Conservation (phyloP, 371 early-diverging fungal genomes). For the Zancudomyces culisetae region DNA sequence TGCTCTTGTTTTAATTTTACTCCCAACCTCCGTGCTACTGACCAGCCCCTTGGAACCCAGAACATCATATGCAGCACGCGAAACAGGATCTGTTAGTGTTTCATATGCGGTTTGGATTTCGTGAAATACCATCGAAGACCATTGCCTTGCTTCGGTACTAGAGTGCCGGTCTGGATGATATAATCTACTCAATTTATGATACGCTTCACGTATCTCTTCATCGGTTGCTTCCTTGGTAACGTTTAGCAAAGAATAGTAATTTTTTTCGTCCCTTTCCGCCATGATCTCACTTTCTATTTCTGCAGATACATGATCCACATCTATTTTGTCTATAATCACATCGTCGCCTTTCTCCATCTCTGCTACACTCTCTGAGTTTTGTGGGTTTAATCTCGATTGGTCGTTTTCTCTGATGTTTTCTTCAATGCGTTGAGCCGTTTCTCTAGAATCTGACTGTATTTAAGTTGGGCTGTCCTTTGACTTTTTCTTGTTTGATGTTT, state of each 20-base stretch:
- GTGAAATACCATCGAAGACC: constrained; percentile 35
- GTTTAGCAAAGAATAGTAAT: not conserved
- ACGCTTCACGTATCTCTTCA: constrained; percentile 27
- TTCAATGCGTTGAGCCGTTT: too few species aligned
- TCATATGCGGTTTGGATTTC: constrained; percentile 40
- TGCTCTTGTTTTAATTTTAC: constrained; percentile 52
- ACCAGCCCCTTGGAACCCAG: constrained; percentile 75
- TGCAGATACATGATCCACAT: too few species aligned
- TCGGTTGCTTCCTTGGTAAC: not conserved
- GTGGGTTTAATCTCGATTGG: too few species aligned
- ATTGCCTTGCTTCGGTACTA: constrained; percentile 9
- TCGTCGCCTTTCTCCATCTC: too few species aligned
- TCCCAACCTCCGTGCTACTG: constrained; percentile 56
- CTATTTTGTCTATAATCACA: too few species aligned
- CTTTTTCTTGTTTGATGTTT: too few species aligned
- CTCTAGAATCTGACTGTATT: too few species aligned
- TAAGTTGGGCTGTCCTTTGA: too few species aligned
- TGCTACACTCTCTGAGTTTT: too few species aligned
- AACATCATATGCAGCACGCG: constrained; percentile 74
- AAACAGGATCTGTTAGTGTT: constrained; percentile 59
- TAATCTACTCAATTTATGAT: constrained; percentile 30
- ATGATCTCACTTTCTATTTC: not conserved
- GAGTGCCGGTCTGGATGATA: constrained; percentile 53
- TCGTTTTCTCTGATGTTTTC: too few species aligned
- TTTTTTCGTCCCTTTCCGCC: not conserved